Evolutionary conservation across 441 rosid species (phyloP), one percentile per base, ranked within the genome.

Genomic region (Melastoma candidum): DNA sequence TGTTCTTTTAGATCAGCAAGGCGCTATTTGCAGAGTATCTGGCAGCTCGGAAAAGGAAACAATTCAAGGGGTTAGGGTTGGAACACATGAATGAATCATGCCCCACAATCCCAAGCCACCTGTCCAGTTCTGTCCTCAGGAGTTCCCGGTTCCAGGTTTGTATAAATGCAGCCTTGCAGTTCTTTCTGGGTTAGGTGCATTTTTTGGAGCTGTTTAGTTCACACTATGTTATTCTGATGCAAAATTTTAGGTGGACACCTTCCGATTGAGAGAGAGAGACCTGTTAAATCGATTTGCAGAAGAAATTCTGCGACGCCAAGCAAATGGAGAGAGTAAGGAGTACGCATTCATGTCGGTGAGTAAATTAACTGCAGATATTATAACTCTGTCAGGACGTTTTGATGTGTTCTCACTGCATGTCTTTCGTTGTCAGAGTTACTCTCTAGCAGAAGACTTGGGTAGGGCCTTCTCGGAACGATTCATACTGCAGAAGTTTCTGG

Each of bases 381-480:
- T 8, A 26, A 46, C 44, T 13, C 57, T 7, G 12, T 48, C 47
- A 26, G 26, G 22, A 48, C 13, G 27, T 39, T 14, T 17, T 11
- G 25, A 46, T 9, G 54, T 13, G 63, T 53, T 46, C 49, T 26
- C 17, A 9, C 47, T 61, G 75, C 53, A 45, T 13, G 55, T 63
- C 49, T 46, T 48, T 32, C 46, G 47, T 7, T 43, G 58, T 17
- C 78, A 92, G 97, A 71, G 71, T 66, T 79, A 88, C 69, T 81
- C 82, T 73, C 84, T 85, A 26, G 95, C 95, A 27, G 92, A 84
- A 70, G 98, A 92, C 74, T 63, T 92, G 57, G 92, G 87, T 49
- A 79, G 79, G 77, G 98, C 97, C 60, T 92, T 85, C 69, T 71
- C 97, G 17, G 98, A 92, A 60, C 64, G 83, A 67, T 59, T 79